Conservation (phyloP, 192 early-diverging fungal species). For the Dissophora globulifera region DNA sequence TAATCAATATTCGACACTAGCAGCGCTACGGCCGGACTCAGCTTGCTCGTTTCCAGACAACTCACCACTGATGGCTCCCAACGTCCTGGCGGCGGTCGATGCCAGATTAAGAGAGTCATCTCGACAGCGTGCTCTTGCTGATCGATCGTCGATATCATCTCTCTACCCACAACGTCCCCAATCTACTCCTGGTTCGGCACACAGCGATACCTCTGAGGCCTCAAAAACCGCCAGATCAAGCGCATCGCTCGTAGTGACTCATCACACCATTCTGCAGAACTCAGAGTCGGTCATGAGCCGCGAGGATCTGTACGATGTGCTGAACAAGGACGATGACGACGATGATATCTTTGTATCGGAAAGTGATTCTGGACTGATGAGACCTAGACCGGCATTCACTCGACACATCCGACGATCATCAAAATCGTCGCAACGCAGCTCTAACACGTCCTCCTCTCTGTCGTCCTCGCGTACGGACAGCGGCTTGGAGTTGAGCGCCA, state of each 20-base stretch:
- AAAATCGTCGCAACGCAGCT: slow-evolving; percentile 25
- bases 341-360: background rate
- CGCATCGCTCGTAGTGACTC: slow-evolving; percentile 13
- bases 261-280: slow-evolving; percentile 14
- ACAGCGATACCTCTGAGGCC: background rate
- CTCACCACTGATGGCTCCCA: slow-evolving; percentile 41
- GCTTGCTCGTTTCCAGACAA: slow-evolving; percentile 22
- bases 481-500: slow-evolving; percentile 32
- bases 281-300: slow-evolving; percentile 19
- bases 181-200: background rate
- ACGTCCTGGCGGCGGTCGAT: slow-evolving; percentile 38
- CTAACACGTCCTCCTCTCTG: slow-evolving; percentile 7
- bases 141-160: background rate
- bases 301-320: slow-evolving; percentile 26
- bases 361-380: background rate
- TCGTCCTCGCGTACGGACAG: slow-evolving; percentile 4
- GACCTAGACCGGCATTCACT: slow-evolving; percentile 18
- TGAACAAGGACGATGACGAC: slow-evolving; percentile 39
- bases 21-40: slow-evolving; percentile 24
- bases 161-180: background rate
- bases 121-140: slow-evolving; percentile 2
- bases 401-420: background rate
- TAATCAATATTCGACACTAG: slow-evolving; percentile 7
- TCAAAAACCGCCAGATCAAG: slow-evolving; percentile 7
- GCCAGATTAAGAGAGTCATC: slow-evolving; percentile 19